Base-by-base conservation (phyloP, 345 rosid genomes). In the Melaleuca quinquenervia region DNA sequence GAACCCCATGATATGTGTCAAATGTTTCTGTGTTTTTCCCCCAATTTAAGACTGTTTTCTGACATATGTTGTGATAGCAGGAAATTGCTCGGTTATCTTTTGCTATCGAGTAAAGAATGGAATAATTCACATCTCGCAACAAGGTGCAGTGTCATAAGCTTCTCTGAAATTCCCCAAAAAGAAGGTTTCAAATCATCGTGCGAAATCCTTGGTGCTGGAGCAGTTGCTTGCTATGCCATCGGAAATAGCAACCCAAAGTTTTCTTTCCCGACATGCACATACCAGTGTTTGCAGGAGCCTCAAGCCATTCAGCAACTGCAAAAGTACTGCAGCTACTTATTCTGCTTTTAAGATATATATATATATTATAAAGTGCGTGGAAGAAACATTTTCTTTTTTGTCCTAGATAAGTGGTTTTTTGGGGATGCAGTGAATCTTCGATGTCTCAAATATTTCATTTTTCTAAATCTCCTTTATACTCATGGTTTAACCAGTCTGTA, bases 191-290 rank as follows among this genome's bases (percentile, higher is more conserved):
- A 87, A 92, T 92, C 94, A 3, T 92, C 96, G 56, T 83, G 88
- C 85, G 98, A 97, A 90, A 90, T 96, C 86, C 93, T 95, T 85
- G 95, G 98, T 85, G 98, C 98, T 78, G 98, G 93, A 86, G 92
- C 98, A 74, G 94, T 93, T 91, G 91, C 98, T 91, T 96, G 98
- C 92, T 91, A 95, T 93, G 94, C 93, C 13, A 89, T 91, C 83
- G 98, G 98, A 90, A 94, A 89, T 83, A 88, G 90, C 32, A 90
- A 90, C 83, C 98, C 94, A 13, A 95, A 89, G 90, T 96, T 94
- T 90, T 91, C 98, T 84, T 94, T 92, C 86, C 98, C 99, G 44
- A 94, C 98, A 50, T 96, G 98, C 87, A 86, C 92, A 85, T 91
- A 90, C 82, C 96, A 92, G 89, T 89, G 92, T 91, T 83, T 84